Evolutionary conservation across 2,329 filamentous ascomycete species (phyloP).

Genomic region (Penicillium hesseltinei): DNA sequence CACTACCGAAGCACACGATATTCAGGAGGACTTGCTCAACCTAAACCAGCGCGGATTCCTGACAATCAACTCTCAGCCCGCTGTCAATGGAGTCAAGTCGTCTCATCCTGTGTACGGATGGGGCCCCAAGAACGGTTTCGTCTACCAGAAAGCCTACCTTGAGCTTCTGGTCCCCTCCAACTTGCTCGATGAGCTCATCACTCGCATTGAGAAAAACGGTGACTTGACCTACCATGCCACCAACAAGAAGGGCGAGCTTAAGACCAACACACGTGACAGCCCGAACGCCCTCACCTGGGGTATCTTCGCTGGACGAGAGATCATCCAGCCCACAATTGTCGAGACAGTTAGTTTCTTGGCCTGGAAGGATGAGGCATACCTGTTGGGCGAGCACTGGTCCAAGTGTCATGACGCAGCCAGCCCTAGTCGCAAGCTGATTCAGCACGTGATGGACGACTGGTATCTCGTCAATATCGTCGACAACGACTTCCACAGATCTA

Average conservation of each 20-base stretch:
- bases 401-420: constrained; percentile 78
- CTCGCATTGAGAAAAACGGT: constrained; percentile 71
- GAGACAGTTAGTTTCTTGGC: constrained; percentile 96
- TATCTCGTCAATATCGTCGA: constrained; percentile 96
- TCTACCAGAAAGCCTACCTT: constrained; percentile 97
- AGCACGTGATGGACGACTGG: constrained; percentile 84
- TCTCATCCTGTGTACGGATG: constrained; percentile 85
- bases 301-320: constrained; percentile 97
- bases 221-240: constrained; percentile 94
- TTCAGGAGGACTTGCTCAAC: constrained; percentile 72
- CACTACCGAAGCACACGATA: constrained; percentile 73
- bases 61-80: constrained; percentile 96
- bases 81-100: constrained; percentile 86
- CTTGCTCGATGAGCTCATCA: constrained; percentile 72
- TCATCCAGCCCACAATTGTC: constrained; percentile 99
- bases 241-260: constrained; percentile 75
- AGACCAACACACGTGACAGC: constrained; percentile 78
- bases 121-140: constrained; percentile 92
- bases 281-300: constrained; percentile 99
- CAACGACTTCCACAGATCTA: constrained; percentile 89
- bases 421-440: constrained; percentile 75
- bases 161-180: constrained; percentile 84
- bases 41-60: constrained; percentile 85
- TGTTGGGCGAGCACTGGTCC: constrained; percentile 88
- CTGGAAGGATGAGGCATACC: constrained; percentile 97